Evolutionary conservation across 2,329 filamentous ascomycete genomes (phyloP).

Genomic region (Colletotrichum navitas): DNA sequence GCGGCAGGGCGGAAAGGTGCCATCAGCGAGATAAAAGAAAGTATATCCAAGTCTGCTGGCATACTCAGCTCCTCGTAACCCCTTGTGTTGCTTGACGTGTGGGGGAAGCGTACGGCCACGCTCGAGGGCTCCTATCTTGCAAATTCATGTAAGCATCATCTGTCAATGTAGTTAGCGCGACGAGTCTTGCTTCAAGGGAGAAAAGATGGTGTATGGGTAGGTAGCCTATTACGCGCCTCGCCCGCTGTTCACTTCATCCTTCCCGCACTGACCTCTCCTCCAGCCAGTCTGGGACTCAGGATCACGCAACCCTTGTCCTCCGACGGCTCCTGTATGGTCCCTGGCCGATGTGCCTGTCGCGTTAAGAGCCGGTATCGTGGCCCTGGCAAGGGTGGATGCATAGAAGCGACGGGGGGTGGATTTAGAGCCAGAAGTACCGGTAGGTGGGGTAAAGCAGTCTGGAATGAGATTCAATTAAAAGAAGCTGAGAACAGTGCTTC

Average conservation of each 20-base stretch:
- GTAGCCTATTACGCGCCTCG: background rate
- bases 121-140: slow-evolving; percentile 13
- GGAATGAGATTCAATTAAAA: slow-evolving; percentile 11
- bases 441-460: too few species aligned
- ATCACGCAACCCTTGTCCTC: slow-evolving; percentile 15
- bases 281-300: background rate
- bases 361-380: slow-evolving; percentile 25
- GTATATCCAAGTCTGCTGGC: background rate
- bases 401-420: background rate
- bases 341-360: slow-evolving; percentile 27
- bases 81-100: slow-evolving; percentile 10
- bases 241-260: slow-evolving; percentile 2
- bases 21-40: background rate
- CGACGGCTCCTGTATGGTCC: slow-evolving; percentile 6
- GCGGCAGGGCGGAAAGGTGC: background rate
- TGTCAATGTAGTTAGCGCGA: slow-evolving; percentile 27
- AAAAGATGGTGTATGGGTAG: background rate
- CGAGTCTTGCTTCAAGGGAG: slow-evolving; percentile 11
- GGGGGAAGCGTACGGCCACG: background rate
- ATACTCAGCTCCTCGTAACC: background rate
- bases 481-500: slow-evolving; percentile 14
- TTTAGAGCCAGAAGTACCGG: background rate
- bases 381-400: slow-evolving; percentile 18
- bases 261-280: slow-evolving; percentile 22
- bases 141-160: slow-evolving; percentile 24